Conservation (phyloP, 108 stramenopile species). For the Hondaea fermentalgiana region DNA sequence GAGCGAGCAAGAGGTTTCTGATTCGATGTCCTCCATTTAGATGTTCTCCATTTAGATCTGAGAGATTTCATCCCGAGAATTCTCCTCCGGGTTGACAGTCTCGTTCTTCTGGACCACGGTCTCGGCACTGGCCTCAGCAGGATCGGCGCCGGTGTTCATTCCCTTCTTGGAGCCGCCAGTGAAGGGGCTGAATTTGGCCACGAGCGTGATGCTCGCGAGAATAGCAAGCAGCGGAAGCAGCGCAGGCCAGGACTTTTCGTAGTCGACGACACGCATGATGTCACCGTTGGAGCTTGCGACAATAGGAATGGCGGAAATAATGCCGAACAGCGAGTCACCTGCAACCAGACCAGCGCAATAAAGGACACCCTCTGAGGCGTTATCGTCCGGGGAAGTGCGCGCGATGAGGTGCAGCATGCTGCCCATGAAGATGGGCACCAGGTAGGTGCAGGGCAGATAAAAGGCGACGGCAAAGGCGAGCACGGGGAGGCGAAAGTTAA, state of each 20-base stretch:
- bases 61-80: no score
- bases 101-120: no score
- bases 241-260: background rate
- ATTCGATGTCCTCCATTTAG: no score
- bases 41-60: no score
- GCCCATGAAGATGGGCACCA: constrained; percentile 1
- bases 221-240: background rate
- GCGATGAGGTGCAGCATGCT: background rate
- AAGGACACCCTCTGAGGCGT: background rate
- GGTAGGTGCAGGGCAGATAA: background rate
- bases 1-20: no score
- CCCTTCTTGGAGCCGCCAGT: background rate
- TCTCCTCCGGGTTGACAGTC: no score
- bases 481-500: background rate
- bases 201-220: background rate
- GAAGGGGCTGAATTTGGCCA: background rate
- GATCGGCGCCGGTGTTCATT: background rate
- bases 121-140: no score
- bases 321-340: background rate
- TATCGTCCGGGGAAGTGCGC: background rate
- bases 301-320: background rate
- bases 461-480: constrained; percentile 9
- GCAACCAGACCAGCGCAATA: background rate
- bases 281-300: background rate
- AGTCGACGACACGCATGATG: background rate